These are phyloP conservation scores for Avena eriantha DNA, from an alignment of 176 grass and related monocot genomes.

Conservation along the genomic window DNA sequence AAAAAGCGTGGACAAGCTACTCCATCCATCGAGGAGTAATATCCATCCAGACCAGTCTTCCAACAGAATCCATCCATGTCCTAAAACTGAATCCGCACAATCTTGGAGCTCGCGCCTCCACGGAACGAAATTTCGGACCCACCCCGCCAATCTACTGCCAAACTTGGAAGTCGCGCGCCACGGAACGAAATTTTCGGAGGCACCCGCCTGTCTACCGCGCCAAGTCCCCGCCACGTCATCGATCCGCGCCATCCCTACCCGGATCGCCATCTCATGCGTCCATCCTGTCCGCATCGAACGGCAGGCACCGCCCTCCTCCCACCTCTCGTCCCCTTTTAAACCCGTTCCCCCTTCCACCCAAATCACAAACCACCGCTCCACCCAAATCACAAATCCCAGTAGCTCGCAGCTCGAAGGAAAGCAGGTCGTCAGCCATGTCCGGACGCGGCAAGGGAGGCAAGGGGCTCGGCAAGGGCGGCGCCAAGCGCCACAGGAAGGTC, in stretches of 20 bases:
- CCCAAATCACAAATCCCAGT: neutral
- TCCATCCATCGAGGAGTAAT: too few species aligned
- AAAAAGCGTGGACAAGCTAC: too few species aligned
- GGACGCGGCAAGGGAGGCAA: conserved; percentile 54
- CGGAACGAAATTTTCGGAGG: neutral
- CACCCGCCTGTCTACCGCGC: conserved; percentile 16
- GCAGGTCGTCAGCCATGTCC: conserved; percentile 12
- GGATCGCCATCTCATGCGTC: neutral
- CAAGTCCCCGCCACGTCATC: neutral
- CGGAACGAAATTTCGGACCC: too few species aligned
- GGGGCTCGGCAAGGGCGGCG: conserved; percentile 54
- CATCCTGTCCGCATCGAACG: conserved; percentile 13
- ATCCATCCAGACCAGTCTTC: too few species aligned
- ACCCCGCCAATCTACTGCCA: too few species aligned
- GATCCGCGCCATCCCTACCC: neutral
- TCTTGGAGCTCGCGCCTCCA: too few species aligned
- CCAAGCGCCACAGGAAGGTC: conserved; percentile 57
- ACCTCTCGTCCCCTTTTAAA: neutral
- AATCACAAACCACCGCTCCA: too few species aligned
- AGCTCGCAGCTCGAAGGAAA: neutral
- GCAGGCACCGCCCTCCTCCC: neutral
- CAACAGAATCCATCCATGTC: too few species aligned
- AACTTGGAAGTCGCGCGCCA: neutral
- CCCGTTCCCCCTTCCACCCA: neutral
- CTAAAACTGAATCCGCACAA: too few species aligned